phyloP scores from a whole-genome alignment of 2,329 filamentous ascomycete species.

The Scytalidium sp. region DNA sequence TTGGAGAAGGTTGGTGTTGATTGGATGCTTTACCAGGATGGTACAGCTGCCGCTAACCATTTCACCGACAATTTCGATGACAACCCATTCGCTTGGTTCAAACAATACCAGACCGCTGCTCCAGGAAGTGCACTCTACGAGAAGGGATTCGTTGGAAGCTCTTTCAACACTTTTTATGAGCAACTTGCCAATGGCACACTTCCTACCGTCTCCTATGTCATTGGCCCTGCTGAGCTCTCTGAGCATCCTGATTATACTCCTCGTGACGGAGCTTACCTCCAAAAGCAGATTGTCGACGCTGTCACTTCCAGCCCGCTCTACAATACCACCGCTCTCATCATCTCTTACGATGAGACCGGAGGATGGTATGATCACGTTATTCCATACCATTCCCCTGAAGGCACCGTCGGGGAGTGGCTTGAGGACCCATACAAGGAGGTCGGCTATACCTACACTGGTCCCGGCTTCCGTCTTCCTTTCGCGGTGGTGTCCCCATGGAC shows the following conservation, averaged over 20 bases:
- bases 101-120: constrained; percentile 41
- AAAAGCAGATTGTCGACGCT: constrained; percentile 48
- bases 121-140: constrained; percentile 32
- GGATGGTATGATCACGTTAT: constrained; percentile 54
- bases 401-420: constrained; percentile 50
- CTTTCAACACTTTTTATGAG: constrained; percentile 44
- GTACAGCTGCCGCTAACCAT: too few species aligned
- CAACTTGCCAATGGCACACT: constrained; percentile 48
- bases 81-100: constrained; percentile 42
- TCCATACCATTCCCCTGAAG: constrained; percentile 47
- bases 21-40: constrained; percentile 45
- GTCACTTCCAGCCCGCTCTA: constrained; percentile 48
- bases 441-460: not conserved
- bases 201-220: constrained; percentile 48
- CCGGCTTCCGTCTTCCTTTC: constrained; percentile 44
- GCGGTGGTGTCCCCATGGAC: constrained; percentile 54
- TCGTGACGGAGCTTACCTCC: constrained; percentile 52
- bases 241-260: constrained; percentile 52
- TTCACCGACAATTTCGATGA: constrained; percentile 46
- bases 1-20: constrained; percentile 39
- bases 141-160: constrained; percentile 30
- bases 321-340: constrained; percentile 42
- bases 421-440: constrained; percentile 37
- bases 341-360: constrained; percentile 50
- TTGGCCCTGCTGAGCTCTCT: constrained; percentile 46